phyloP scores from a whole-genome alignment of 2,329 filamentous ascomycete genomes.

The Aspergillus sp. region DNA sequence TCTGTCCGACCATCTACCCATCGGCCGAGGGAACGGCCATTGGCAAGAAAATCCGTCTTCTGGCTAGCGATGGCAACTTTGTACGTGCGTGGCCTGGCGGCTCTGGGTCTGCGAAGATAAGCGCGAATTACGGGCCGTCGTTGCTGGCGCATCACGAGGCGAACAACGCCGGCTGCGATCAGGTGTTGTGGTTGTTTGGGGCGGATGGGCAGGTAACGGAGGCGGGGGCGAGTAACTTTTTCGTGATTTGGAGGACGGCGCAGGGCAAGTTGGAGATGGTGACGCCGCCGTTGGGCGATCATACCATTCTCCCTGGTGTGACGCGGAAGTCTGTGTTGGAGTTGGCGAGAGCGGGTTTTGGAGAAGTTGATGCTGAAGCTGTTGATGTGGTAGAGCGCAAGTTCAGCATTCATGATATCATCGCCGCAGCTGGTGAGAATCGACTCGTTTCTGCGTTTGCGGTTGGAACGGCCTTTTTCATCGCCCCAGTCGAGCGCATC shows the following conservation, averaged over 20 bases:
- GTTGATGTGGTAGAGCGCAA: neutral
- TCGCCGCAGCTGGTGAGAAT: neutral
- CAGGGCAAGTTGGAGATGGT: constrained; percentile 59
- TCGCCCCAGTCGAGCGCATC: neutral
- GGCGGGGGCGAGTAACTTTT: constrained; percentile 84
- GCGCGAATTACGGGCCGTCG: constrained; percentile 81
- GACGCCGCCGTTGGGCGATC: constrained; percentile 73
- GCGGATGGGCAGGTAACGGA: constrained; percentile 71
- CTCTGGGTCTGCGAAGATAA: constrained; percentile 82
- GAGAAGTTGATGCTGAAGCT: neutral
- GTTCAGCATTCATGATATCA: constrained; percentile 1
- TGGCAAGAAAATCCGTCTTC: constrained; percentile 41
- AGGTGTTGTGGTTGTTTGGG: constrained; percentile 87
- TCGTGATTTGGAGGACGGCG: constrained; percentile 62
- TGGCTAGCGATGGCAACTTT: constrained; percentile 68
- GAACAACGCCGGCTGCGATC: constrained; percentile 66
- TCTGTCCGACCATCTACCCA: neutral
- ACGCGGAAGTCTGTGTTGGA: constrained; percentile 58
- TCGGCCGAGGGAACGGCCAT: neutral
- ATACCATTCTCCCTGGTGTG: constrained; percentile 76
- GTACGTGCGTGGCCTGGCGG: constrained; percentile 85
- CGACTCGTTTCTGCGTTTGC: constrained; percentile 2
- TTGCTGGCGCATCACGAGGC: constrained; percentile 73
- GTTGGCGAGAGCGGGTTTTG: neutral
- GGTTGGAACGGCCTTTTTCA: neutral